Base-by-base conservation (phyloP, 2,329 filamentous ascomycete genomes). In the Delphinella strobiligena region DNA sequence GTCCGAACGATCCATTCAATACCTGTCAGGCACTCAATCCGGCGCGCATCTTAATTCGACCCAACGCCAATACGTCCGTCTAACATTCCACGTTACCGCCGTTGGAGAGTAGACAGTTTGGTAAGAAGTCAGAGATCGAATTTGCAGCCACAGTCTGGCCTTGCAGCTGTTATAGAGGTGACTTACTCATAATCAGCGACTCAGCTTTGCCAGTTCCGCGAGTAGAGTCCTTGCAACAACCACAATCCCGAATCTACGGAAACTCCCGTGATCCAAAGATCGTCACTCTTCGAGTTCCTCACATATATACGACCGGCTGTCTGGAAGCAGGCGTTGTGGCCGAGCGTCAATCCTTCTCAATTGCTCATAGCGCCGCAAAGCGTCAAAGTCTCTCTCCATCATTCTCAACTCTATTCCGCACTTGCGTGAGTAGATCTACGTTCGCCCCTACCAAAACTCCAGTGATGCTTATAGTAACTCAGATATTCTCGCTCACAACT, bases 341-440 rank as follows among this genome's bases (percentile, higher is more conserved):
- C 30, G 10, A 32, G 16, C 31, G 24, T 36, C 33, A 24, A 24
- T 27, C 18, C 27, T 3, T 27, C 4, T 16, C 18, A 33, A 17
- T 15, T n/a, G 15, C 31, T 17, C 31, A 27, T 19, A 31, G 27
- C n/a, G 31, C 19, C 27, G 10, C 15, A 27, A 18, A 36, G 19
- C 29, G 31, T 19, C 24, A 11, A 24, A 19, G n/a, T 19, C 34
- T 11, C n/a, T n/a, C 34, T n/a, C 19, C 18, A 12, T 18, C 12
- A 36, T 22, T 24, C 14, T 34, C 31, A 12, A 29, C 31, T 30
- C 15, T 19, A 34, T n/a, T 11, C 22, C 10, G 12, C 5, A 31
- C 33, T 34, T 14, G 14, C 22, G 37, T 40, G 33, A 40, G 38
- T 40, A 11, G 24, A 24, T 18, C 33, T 11, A 8, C 24, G 24